A percentile compares a stretch with the other conserved stretches of the same genome.
Evolutionary conservation across 768 basidiomycete species (phyloP).

Genomic region (Podaxis sp.): DNA sequence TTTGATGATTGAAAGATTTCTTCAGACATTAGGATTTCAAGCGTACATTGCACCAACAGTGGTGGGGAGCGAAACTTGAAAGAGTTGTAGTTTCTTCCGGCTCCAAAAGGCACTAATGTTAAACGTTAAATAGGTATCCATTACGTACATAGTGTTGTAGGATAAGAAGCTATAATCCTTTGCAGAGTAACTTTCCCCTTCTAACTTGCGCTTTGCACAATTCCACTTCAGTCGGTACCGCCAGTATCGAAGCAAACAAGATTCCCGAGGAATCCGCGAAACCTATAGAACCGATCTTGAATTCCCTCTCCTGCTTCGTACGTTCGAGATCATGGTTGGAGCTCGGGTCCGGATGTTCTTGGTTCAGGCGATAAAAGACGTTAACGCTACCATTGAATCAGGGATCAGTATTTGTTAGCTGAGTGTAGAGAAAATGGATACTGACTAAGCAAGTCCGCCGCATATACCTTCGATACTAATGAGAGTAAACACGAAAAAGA

Average conservation of each 20-base stretch:
- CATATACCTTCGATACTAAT: conserved; percentile 90
- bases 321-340: conserved; percentile 53
- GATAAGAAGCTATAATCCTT: conserved; percentile 45
- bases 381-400: conserved; percentile 60
- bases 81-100: too few species aligned
- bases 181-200: conserved; percentile 72
- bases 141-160: background rate
- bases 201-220: conserved; percentile 74
- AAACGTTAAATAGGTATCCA: background rate
- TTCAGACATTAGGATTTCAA: too few species aligned
- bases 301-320: conserved; percentile 77
- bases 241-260: conserved; percentile 58
- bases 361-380: conserved; percentile 82
- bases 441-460: conserved; percentile 90
- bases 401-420: conserved; percentile 16
- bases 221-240: conserved; percentile 73
- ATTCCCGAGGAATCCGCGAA: conserved; percentile 82
- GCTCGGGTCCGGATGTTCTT: conserved; percentile 55
- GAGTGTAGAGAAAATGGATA: conserved; percentile 18
- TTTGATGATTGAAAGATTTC: too few species aligned
- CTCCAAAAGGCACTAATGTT: background rate
- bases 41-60: too few species aligned
- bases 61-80: too few species aligned
- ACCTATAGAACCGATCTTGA: conserved; percentile 88
- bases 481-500: conserved; percentile 68